Conservation (phyloP, 768 basidiomycete genomes). For the Suillus subaureus region DNA sequence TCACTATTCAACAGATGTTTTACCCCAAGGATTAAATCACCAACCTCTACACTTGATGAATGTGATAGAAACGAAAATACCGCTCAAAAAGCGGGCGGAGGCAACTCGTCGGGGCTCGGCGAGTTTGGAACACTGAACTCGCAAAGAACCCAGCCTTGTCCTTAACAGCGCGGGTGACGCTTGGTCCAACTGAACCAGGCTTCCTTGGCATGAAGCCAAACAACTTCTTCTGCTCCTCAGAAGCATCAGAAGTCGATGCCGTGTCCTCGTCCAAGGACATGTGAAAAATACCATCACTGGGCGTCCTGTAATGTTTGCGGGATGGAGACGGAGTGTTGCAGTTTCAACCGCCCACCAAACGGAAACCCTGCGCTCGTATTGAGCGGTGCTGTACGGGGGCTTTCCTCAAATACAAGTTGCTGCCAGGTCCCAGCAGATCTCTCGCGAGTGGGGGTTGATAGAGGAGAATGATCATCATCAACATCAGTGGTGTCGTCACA, state of each 20-base stretch:
- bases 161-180: constrained; percentile 26
- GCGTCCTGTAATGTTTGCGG: constrained; percentile 55
- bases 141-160: constrained; percentile 63
- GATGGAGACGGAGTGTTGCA: constrained; percentile 41
- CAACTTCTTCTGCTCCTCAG: constrained; percentile 40
- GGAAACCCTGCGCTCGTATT: constrained; percentile 40
- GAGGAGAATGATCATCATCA: constrained; percentile 42
- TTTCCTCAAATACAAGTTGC: constrained; percentile 38
- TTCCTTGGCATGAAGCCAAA: constrained; percentile 34
- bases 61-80: constrained; percentile 35
- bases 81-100: constrained; percentile 60
- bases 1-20: constrained; percentile 16
- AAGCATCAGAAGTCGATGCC: constrained; percentile 42
- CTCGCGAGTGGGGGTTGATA: constrained; percentile 58
- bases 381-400: constrained; percentile 56
- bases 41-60: constrained; percentile 43
- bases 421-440: constrained; percentile 36
- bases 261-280: constrained; percentile 75
- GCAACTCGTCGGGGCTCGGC: constrained; percentile 80
- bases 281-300: constrained; percentile 75
- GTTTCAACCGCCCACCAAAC: constrained; percentile 34
- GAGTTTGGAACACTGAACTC: constrained; percentile 84
- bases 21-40: constrained; percentile 18
- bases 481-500: constrained; percentile 72
- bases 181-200: constrained; percentile 32